Base-by-base conservation (phyloP, 2,329 filamentous ascomycete genomes). In the Amylocarpus encephaloides region DNA sequence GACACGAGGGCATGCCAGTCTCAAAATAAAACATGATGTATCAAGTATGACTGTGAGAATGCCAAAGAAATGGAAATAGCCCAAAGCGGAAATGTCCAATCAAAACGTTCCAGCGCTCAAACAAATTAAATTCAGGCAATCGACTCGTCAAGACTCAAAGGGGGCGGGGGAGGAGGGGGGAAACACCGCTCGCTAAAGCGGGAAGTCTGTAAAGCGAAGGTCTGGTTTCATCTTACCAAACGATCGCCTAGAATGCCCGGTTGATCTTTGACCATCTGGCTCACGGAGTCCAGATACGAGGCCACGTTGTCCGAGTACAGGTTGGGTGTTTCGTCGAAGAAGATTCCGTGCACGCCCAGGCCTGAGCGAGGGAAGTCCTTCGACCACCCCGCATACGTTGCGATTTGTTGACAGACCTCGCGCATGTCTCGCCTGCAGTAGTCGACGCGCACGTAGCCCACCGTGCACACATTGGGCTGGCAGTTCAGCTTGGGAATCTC, bases 391-490 rank as follows among this genome's bases (percentile, higher is more conserved):
- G 66, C 59, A 53, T 71, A 72, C 9, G 50, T 63, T 15, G 59
- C 59, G 18, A 72, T 56, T 15, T 72, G 65, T 0, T 54, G 46
- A 13, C 63, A 52, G n/a, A 72, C 65, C 1, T 59, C 58, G 9
- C 57, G 44, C 22, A 65, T 51, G 39, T 62, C 55, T 6, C 66
- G 54, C 1, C 50, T 55, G 7, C 61, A 65, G 43, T 70, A 68
- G 9, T 51, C 42, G 2, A 68, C 69, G 5, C 60, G 61, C 22
- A 71, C 66, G 50, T 72, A 72, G 10, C 70, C 70, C n/a, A 72
- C 52, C 1, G 66, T 60, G 0, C 61, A 56, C 22, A 69, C 65
- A 49, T 72, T 71, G 22, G 60, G 11, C 43, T 66, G 67, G 12
- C 53, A 60, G 49, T 68, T 70, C 6, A 72, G 61, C 48, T 66